Evolutionary conservation across 768 basidiomycete species (phyloP).

Genomic region (Agaricus blazei): DNA sequence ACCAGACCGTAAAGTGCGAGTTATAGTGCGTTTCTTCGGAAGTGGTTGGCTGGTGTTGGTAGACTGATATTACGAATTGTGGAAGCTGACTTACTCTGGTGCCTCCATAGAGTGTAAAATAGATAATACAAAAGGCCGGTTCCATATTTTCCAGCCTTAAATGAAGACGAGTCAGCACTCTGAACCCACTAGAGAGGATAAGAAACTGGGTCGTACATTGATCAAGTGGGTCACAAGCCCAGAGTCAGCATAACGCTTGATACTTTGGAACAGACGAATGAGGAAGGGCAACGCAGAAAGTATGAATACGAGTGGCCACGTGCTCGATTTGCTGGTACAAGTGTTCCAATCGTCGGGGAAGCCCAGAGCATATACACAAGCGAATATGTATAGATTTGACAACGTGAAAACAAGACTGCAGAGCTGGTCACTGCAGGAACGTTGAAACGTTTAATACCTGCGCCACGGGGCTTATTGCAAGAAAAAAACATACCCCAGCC

Average conservation of each 20-base stretch:
- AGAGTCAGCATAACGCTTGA: conserved; percentile 85
- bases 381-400: conserved; percentile 67
- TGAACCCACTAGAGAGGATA: background rate
- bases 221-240: conserved; percentile 71
- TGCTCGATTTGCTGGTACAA: conserved; percentile 36
- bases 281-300: conserved; percentile 65
- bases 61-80: background rate
- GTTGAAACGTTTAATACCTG: background rate
- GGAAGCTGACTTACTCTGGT: conserved; percentile 39
- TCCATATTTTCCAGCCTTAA: conserved; percentile 81
- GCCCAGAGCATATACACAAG: conserved; percentile 61
- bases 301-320: conserved; percentile 61
- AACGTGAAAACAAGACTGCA: conserved; percentile 77
- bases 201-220: conserved; percentile 49
- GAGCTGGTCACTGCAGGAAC: conserved; percentile 60
- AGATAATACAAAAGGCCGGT: conserved; percentile 60
- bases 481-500: conserved; percentile 62
- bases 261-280: conserved; percentile 77
- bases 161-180: background rate
- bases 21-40: conserved; percentile 27
- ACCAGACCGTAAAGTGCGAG: conserved; percentile 61
- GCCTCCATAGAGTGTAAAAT: conserved; percentile 77
- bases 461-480: background rate
- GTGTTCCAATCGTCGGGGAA: conserved; percentile 45
- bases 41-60: background rate